Conservation (phyloP, 2,329 filamentous ascomycete species). For the Cladosporium austrohemisphaericum region DNA sequence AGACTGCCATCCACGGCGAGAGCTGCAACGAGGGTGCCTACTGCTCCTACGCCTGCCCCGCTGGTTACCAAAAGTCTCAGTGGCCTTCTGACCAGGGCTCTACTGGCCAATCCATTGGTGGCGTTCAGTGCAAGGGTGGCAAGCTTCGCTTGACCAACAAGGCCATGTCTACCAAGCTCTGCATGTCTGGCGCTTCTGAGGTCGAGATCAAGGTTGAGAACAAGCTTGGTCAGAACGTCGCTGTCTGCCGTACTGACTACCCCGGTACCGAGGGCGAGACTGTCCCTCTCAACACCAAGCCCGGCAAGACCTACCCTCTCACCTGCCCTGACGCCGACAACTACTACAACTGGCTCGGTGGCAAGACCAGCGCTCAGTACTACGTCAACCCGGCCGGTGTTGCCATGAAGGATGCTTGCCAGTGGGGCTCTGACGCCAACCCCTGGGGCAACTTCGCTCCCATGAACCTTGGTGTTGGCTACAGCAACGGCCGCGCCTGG, state of each 20-base stretch:
- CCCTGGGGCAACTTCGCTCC: slow-evolving; percentile 80
- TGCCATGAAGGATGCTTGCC: slow-evolving; percentile 63
- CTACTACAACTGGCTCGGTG: slow-evolving; percentile 76
- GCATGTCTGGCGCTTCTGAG: slow-evolving; percentile 66
- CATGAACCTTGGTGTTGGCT: slow-evolving; percentile 77
- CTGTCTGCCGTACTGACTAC: slow-evolving; percentile 93
- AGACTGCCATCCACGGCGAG: slow-evolving; percentile 61
- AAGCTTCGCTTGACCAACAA: slow-evolving; percentile 74
- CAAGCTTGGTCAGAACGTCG: slow-evolving; percentile 61
- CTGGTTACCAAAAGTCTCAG: slow-evolving; percentile 87
- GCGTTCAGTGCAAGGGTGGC: slow-evolving; percentile 74
- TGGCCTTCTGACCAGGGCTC: slow-evolving; percentile 77
- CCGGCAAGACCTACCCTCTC: slow-evolving; percentile 59
- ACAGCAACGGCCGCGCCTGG: slow-evolving; percentile 66
- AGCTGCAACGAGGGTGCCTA: slow-evolving; percentile 62
- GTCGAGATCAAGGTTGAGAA: slow-evolving; percentile 67
- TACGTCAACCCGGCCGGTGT: slow-evolving; percentile 87
- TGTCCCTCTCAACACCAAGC: slow-evolving; percentile 63
- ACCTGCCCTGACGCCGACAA: slow-evolving; percentile 68
- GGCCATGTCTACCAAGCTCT: slow-evolving; percentile 63
- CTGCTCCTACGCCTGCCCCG: slow-evolving; percentile 92
- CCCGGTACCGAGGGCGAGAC: slow-evolving; percentile 88
- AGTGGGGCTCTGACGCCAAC: slow-evolving; percentile 64
- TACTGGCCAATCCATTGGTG: slow-evolving; percentile 81
- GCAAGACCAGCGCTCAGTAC: slow-evolving; percentile 84